Percentiles rank a stretch among this genome's conserved stretches.
Conservation (phyloP, 257 asterid genomes). For the Apocynum venetum region DNA sequence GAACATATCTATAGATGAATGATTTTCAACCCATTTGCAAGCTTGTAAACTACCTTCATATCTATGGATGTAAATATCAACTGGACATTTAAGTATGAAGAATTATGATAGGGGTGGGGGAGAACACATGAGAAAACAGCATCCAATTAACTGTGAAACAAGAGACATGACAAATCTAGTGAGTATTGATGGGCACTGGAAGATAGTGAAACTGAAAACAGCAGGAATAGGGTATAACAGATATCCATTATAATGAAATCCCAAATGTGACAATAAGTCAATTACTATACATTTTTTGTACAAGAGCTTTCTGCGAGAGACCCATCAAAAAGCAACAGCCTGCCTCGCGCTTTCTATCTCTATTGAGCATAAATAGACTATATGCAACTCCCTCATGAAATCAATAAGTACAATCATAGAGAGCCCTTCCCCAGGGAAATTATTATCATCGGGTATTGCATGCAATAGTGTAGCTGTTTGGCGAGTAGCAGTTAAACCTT, state of each 20-base stretch:
- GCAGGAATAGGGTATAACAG: too few species aligned
- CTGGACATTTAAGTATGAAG: too few species aligned
- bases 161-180: too few species aligned
- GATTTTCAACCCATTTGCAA: too few species aligned
- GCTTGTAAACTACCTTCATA: too few species aligned
- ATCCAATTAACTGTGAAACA: too few species aligned
- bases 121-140: too few species aligned
- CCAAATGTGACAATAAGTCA: background rate
- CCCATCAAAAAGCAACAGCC: background rate
- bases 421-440: background rate
- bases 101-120: too few species aligned
- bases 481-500: slow-evolving; percentile 8
- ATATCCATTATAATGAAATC: background rate
- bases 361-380: background rate
- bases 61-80: too few species aligned
- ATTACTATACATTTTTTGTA: background rate
- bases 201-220: too few species aligned
- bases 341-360: background rate
- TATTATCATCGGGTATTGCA: background rate
- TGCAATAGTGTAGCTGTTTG: background rate
- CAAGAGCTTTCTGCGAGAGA: background rate
- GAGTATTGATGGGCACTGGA: too few species aligned
- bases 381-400: background rate
- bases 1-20: too few species aligned
- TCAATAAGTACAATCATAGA: background rate